Base-by-base conservation (phyloP, 331 rosid species). In the Quercus lobata region DNA sequence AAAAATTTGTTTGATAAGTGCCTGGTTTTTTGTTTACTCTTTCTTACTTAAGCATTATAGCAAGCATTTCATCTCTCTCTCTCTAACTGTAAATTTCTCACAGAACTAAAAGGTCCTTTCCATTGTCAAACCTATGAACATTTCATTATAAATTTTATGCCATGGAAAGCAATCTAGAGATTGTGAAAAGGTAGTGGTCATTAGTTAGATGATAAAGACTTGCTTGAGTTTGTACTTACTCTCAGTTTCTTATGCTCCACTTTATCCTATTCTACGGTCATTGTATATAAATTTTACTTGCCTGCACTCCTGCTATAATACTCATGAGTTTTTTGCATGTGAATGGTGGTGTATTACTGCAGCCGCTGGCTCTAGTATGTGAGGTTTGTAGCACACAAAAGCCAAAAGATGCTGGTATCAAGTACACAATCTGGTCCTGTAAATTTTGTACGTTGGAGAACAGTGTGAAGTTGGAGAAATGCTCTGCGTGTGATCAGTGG, bases 401-500 rank as follows among this genome's bases (percentile, higher is more conserved):
- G 86, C 94, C 92, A 15, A 88, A 81, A 82, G 96, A 88, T 83
- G 72, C 34, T 77, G 84, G 78, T 60, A 80, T 86, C 80, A 91
- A 84, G 71, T 73, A 80, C 86, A 87, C 69, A 81, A 37, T 77
- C 32, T 92, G 99, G 97, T 77, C 91, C 25, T 95, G 99, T 79
- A 88, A 87, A 76, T 95, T 91, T 83, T 91, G 97, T 84, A 91
- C 97, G 16, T 73, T 95, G 87, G 97, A 90, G 58, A 95, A 93
- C 87, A 78, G 83, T 81, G 89, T 88, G 88, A 85, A 87, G 88
- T 69, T 91, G 87, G 97, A 93, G 22, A 91, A 90, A 85, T 95
- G 99, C 78, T 85, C 89, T 73, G 99, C 92, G 29, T 95, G 99
- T 75, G 87, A 80, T 81, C 86, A 86, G 78, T 94, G 97, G 98